Conservation (phyloP, 768 basidiomycete genomes). For the Pisolithus albus region DNA sequence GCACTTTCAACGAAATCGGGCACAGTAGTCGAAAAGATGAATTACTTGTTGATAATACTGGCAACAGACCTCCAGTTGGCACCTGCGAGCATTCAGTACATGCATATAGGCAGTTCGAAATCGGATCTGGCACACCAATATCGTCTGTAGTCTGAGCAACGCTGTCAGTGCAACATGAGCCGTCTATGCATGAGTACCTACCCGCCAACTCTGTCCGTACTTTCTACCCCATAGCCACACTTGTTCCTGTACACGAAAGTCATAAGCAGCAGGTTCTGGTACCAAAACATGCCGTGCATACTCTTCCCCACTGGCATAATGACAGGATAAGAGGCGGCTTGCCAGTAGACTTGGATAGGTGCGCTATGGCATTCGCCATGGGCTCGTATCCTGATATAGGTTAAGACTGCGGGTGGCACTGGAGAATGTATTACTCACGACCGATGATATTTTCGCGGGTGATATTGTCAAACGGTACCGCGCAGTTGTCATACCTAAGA, state of each 20-base stretch:
- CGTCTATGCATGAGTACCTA: constrained; percentile 20
- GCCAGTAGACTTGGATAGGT: constrained; percentile 40
- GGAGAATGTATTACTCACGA: constrained; percentile 30
- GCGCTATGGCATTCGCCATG: constrained; percentile 53
- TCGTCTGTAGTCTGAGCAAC: constrained; percentile 42
- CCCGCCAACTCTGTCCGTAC: constrained; percentile 63
- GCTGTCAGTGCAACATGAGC: not conserved
- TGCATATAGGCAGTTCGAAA: not conserved
- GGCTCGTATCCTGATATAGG: constrained; percentile 44
- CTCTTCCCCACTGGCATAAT: constrained; percentile 63
- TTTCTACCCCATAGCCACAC: constrained; percentile 57
- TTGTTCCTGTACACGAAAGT: constrained; percentile 36
- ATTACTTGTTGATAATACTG: constrained; percentile 49
- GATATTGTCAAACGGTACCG: constrained; percentile 51
- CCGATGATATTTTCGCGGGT: constrained; percentile 51
- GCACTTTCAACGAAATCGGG: not conserved
- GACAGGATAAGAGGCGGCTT: constrained; percentile 54
- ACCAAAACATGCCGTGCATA: constrained; percentile 21
- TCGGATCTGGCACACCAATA: constrained; percentile 29
- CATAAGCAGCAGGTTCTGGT: not conserved
- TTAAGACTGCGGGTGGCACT: constrained; percentile 1
- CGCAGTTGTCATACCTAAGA: constrained; percentile 55
- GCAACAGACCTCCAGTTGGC: constrained; percentile 46
- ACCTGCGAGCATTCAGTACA: constrained; percentile 19
- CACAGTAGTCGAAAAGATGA: not conserved